These are phyloP conservation scores for Pyricularia grisea DNA, from an alignment of 2,329 filamentous ascomycete species.

Conservation along the genomic window DNA sequence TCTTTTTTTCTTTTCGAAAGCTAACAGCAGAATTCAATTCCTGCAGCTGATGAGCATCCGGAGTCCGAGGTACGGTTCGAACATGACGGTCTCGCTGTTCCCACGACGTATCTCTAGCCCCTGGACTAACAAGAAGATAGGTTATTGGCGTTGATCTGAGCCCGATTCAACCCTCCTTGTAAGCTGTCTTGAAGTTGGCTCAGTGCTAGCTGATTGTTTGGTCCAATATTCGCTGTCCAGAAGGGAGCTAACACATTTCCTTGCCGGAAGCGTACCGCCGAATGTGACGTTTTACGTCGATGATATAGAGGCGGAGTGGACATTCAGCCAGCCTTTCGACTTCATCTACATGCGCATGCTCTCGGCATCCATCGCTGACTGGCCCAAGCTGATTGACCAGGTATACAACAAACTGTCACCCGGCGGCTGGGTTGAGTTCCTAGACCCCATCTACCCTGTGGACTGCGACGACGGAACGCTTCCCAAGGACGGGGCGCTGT, in stretches of 20 bases:
- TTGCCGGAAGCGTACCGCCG: conserved; percentile 9
- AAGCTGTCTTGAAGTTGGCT: not conserved
- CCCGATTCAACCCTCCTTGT: conserved; percentile 12
- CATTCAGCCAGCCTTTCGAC: conserved; percentile 10
- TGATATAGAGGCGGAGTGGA: conserved; percentile 13
- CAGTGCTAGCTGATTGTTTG: not conserved
- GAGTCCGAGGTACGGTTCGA: not conserved
- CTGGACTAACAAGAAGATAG: not conserved
- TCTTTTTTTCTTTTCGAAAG: too few species aligned
- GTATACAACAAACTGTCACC: conserved; percentile 12
- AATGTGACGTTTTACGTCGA: conserved; percentile 14
- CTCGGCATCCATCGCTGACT: conserved; percentile 11
- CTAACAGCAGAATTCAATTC: not conserved
- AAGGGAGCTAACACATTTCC: not conserved
- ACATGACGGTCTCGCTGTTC: not conserved
- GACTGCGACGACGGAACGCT: conserved; percentile 16
- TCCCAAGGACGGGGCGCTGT: conserved; percentile 15
- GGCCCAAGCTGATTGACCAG: conserved; percentile 10
- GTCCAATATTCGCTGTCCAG: too few species aligned
- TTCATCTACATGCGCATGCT: conserved; percentile 12
- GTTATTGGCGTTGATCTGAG: conserved; percentile 15
- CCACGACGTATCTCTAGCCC: not conserved
- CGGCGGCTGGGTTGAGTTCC: conserved; percentile 15
- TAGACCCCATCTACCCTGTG: conserved; percentile 12
- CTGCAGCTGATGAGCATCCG: conserved; percentile 5